Base-by-base conservation (phyloP, 441 rosid species). In the Pelargonium citronellum region DNA sequence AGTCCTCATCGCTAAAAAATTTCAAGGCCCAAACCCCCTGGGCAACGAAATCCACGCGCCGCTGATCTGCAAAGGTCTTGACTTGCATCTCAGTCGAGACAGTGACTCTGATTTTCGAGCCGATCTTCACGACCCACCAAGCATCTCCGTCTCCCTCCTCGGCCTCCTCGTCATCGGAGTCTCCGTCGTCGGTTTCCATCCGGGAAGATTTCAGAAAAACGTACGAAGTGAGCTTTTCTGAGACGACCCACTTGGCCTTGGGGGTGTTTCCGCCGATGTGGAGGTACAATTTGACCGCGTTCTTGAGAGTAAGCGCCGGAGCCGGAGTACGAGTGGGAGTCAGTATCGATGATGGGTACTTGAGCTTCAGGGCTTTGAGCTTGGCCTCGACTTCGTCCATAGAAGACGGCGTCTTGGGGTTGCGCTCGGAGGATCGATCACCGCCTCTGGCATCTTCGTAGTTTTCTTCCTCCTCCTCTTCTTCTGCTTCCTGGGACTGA, bases 11-110 rank as follows among this genome's bases (percentile, higher is more conserved):
- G 7, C 58, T 82, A 20, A 83, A 78, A 72, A 95, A 91, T 73
- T 88, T 91, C 86, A 92, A 72, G 5, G 96, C 99, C 97, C 97
- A 89, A 53, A 95, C 92, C 70, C 89, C 99, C 67, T 75, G 75
- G 6, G 96, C 85, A 13, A 88, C 96, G 73, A 91, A 95, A 83
- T 95, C 97, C 77, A 88, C 91, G 19, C 99, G 90, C 71, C 83
- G 87, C 77, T 95, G 97, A 67, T 88, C 90, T 75, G 82, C 85
- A 15, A 82, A 81, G 22, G 84, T 87, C 79, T 88, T 92, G 69
- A 89, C 69, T 68, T 87, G 91, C 99, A 90, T 74, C 70, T 87
- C 96, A 15, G 67, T 79, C 0, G 84, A 75, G 7, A 95, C 90
- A 58, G 84, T 95, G 8, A 78, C 96, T 4, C 83, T 81, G 60